Base-by-base conservation (phyloP, 2,329 filamentous ascomycete genomes). In the Penicillium sp. region DNA sequence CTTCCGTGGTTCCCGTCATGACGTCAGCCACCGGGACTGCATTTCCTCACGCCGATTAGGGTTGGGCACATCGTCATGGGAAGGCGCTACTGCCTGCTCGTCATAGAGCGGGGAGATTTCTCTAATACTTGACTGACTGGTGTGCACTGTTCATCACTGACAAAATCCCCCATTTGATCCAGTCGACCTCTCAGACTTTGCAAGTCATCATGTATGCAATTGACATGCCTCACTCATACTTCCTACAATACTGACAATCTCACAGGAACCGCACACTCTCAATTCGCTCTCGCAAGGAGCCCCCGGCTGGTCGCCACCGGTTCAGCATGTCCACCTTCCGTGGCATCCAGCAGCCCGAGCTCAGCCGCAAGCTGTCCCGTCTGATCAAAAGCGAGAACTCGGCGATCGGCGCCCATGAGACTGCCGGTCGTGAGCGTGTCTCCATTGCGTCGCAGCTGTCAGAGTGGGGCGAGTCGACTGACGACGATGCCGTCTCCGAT, bases 361-460 rank as follows among this genome's bases (percentile, higher is more conserved):
- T 95, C 17, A 88, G 85, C 55, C 87, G 85, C 65, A 85, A 83
- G 61, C 80, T 98, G 35, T 93, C 82, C 74, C 84, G 83, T 54
- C 76, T 98, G 44, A 95, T 96, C 73, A 98, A 98, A 71, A 85
- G 84, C 33, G 84, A 93, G 67, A 96, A 95, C 72, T 81, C 84
- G 59, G 81, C 89, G 23, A 88, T 96, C 55, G 74, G 76, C 33
- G 84, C 85, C 32, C 84, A 95, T 68, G 87, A 95, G 69, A 71
- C 79, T 5, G 92, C 90, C 5, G 86, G 82, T 32, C 84, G 83
- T 42, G 90, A 95, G 70, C 85, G 88, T 40, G 69, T 86, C 44
- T 79, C 80, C 33, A 88, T 96, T 56, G 92, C 89, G 11, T 80
- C 81, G 8, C 90, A 96, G 70, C 78, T 98, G 30, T 94, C 87